A percentile compares a stretch with the other conserved stretches of the same genome.
Evolutionary conservation across 106 monocot genomes (phyloP).

Genomic region (Amphibolis antarctica): DNA sequence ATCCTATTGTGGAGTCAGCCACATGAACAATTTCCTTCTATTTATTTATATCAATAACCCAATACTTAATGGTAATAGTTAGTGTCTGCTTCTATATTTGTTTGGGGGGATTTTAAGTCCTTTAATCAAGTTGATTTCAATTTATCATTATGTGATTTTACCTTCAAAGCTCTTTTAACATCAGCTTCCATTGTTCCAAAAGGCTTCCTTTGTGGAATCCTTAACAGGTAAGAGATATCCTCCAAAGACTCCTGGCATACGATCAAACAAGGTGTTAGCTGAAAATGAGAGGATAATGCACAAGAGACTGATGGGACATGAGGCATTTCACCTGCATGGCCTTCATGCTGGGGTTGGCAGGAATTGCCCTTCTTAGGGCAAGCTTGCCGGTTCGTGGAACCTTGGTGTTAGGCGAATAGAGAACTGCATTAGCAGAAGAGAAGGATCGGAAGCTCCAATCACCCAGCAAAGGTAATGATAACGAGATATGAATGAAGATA

Average conservation of each 20-base stretch:
- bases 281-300: background rate
- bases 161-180: constrained; percentile 91
- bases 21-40: too few relatives aligned
- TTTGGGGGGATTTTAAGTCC: too few relatives aligned
- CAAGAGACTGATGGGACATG: background rate
- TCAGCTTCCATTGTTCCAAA: constrained; percentile 79
- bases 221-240: constrained; percentile 77
- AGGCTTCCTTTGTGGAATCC: constrained; percentile 91
- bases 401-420: constrained; percentile 81
- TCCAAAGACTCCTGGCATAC: constrained; percentile 59
- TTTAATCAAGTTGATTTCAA: too few relatives aligned
- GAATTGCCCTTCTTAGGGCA: constrained; percentile 81
- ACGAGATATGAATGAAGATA: constrained; percentile 36
- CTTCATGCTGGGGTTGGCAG: constrained; percentile 89
- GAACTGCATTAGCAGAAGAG: constrained; percentile 52
- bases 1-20: too few relatives aligned
- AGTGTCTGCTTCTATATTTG: background rate
- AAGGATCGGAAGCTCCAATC: constrained; percentile 7
- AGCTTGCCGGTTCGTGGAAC: constrained; percentile 80
- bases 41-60: too few relatives aligned
- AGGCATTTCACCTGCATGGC: constrained; percentile 43
- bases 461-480: constrained; percentile 9
- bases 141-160: too few relatives aligned
- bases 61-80: too few relatives aligned
- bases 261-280: background rate